A percentile compares a stretch with the other conserved stretches of the same genome.
Evolutionary conservation across 192 early-diverging fungal genomes (phyloP).

Genomic region (Radiomyces spectabilis): DNA sequence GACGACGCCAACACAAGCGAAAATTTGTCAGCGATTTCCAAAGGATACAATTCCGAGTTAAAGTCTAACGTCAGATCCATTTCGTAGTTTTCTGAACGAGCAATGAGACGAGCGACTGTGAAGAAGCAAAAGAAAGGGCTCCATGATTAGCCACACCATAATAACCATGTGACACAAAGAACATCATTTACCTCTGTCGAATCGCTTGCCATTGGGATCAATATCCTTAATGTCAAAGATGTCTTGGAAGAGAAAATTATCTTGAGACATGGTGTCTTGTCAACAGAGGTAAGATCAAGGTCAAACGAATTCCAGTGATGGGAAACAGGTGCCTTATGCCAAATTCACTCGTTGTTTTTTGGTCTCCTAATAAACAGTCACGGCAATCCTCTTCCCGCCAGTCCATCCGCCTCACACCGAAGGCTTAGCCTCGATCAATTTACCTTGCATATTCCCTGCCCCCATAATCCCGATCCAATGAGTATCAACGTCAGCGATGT

Average conservation of each 20-base stretch:
- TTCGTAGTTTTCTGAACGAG: conserved; percentile 76
- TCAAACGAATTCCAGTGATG: neutral
- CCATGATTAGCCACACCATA: neutral
- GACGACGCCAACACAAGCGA: conserved; percentile 75
- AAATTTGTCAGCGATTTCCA: conserved; percentile 81
- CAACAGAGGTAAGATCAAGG: no score
- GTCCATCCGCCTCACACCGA: no score
- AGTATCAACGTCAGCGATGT: no score
- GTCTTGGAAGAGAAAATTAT: conserved; percentile 81
- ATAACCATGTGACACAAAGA: neutral
- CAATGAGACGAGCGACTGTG: conserved; percentile 81
- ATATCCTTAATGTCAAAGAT: conserved; percentile 86
- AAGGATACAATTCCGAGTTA: conserved; percentile 91
- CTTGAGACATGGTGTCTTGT: conserved; percentile 32
- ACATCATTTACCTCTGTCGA: conserved; percentile 74
- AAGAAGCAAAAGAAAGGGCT: neutral
- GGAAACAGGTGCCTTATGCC: neutral
- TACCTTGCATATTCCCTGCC: no score
- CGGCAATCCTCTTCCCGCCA: no score
- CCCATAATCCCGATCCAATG: no score
- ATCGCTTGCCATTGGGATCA: conserved; percentile 86
- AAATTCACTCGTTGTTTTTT: neutral
- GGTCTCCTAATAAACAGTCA: neutral
- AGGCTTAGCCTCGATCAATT: no score
- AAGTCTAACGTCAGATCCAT: conserved; percentile 89